These are phyloP conservation scores for Astragalus membranaceus DNA, from an alignment of 306 rosid species.

Conservation along the genomic window DNA sequence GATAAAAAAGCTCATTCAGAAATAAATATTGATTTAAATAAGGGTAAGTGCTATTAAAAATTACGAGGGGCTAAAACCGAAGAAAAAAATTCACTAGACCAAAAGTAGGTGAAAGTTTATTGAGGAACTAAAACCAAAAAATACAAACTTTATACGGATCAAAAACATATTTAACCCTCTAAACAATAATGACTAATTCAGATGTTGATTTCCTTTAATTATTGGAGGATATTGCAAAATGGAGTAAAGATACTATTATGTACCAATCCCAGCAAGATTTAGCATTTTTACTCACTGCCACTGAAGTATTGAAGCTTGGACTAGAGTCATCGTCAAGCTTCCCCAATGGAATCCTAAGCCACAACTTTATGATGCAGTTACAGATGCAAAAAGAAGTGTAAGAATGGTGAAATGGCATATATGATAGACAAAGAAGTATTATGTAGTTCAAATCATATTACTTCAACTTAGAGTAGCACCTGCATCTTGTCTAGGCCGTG, in stretches of 20 bases:
- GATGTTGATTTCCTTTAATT: no score
- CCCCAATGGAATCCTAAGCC: conserved; percentile 69
- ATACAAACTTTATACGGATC: no score
- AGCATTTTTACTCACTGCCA: conserved; percentile 46
- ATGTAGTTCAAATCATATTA: neutral
- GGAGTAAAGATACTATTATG: neutral
- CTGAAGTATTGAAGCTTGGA: conserved; percentile 29
- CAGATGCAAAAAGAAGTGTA: conserved; percentile 8
- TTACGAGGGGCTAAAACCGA: no score
- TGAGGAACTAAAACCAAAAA: no score
- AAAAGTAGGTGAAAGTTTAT: no score
- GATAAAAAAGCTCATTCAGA: neutral
- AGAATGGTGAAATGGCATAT: neutral
- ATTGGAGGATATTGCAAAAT: no score
- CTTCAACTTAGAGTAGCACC: conserved; percentile 31
- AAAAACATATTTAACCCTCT: no score
- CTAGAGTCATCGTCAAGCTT: conserved; percentile 47
- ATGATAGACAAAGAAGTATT: neutral
- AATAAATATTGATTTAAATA: no score
- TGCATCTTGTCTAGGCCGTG: conserved; percentile 48
- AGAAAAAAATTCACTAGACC: no score
- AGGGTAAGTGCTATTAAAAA: no score
- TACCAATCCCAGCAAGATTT: neutral
- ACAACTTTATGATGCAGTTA: conserved; percentile 38
- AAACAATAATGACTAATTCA: no score